Base-by-base conservation (phyloP, 176 grass and related monocot species). In the Pontederia crassipes region DNA sequence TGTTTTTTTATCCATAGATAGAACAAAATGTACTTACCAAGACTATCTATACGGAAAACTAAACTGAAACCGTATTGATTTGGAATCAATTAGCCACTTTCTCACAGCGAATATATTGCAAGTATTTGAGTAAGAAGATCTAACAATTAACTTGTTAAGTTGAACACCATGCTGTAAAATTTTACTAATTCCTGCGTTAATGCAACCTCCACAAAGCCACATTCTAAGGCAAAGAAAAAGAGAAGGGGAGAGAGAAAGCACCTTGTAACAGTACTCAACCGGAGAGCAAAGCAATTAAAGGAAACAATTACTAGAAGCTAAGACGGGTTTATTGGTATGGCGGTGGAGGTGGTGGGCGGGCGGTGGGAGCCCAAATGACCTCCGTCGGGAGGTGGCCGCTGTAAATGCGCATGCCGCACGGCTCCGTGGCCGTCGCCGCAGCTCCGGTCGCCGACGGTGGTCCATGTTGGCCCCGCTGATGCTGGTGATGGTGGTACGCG, bases 401-500 rank as follows among this genome's bases (percentile, higher is more conserved):
- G 61, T 48, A 64, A 45, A 64, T 64, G 61, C 45, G 24, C 61
- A 59, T 59, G 57, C 27, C 57, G 57, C 57, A 59, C 12, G 57
- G 35, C 57, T 35, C 57, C 20, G 17, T 58, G 0, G 20, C 20
- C 20, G 20, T 12, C 17, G 13, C 52, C 13, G 13, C 13, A 14
- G 26, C 24, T 12, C 26, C 49, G 3, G 20, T 53, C 20, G 16
- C 5, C 16, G 11, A 18, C 1, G 48, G 1, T 11, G 11, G 5
- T 27, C 8, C 14, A 2, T 49, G 69, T 40, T 67, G 84, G 40
- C 77, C 58, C 57, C 74, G 60, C 11, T 65, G 62, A 13, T 32
- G 62, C 6, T 49, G 46, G 12, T 65, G 62, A 45, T 48, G 62
- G 0, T 65, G n/a, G 69, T 87, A 77, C 49, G 49, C 8, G 17